phyloP scores from a whole-genome alignment of 2,329 filamentous ascomycete species.

The Helotiales sp. region DNA sequence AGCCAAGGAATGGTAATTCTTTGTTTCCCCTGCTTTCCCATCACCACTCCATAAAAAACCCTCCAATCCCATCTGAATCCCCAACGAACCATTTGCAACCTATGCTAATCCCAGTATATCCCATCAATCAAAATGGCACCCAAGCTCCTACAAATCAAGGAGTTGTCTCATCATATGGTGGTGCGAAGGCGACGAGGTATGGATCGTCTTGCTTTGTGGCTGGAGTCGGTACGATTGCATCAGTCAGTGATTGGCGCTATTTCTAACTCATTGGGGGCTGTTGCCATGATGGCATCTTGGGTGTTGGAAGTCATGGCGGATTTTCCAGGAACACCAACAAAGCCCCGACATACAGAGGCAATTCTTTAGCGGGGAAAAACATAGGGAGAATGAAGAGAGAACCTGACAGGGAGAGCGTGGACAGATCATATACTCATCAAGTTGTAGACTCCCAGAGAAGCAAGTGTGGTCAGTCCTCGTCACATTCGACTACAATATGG shows the following conservation, averaged over 20 bases:
- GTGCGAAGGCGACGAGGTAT: conserved; percentile 29
- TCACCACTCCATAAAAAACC: too few species aligned
- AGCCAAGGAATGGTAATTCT: too few species aligned
- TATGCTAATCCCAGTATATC: too few species aligned
- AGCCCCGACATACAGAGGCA: neutral
- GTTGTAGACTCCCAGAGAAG: too few species aligned
- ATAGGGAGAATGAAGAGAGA: neutral
- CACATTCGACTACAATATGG: too few species aligned
- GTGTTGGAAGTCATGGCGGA: neutral
- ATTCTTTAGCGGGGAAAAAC: neutral
- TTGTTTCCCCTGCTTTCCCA: too few species aligned
- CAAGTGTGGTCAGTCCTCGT: too few species aligned
- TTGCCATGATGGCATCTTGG: neutral
- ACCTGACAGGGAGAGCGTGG: neutral
- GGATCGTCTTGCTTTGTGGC: conserved; percentile 16
- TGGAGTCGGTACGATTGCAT: neutral
- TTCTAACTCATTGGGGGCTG: neutral
- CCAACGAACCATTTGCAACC: too few species aligned
- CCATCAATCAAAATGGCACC: too few species aligned
- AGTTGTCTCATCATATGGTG: conserved; percentile 50
- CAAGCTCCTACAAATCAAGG: conserved; percentile 50
- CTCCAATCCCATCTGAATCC: too few species aligned
- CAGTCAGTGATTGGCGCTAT: neutral
- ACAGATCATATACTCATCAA: neutral
- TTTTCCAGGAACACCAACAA: too few species aligned